Evolutionary conservation across 83 land plant genomes (phyloP).

Genomic region (Picea engelmannii): DNA sequence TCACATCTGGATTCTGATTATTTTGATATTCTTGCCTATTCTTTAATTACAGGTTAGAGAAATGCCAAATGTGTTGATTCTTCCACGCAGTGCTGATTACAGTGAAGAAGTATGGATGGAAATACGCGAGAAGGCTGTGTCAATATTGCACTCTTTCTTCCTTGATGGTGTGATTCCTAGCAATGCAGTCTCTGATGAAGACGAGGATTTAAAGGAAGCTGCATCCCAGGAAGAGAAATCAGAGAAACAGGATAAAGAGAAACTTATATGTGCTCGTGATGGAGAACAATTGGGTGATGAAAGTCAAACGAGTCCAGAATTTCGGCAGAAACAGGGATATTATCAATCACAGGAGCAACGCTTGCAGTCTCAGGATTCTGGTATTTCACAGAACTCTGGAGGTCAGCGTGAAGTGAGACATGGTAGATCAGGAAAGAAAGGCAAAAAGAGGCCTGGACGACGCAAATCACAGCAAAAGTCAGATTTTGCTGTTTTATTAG

Average conservation of each 20-base stretch:
- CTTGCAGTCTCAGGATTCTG: conserved; percentile 49
- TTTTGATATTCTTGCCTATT: neutral
- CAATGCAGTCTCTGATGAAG: conserved; percentile 85
- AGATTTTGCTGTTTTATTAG: conserved; percentile 39
- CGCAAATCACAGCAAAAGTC: conserved; percentile 69
- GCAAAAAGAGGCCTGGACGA: conserved; percentile 83
- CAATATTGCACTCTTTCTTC: conserved; percentile 74
- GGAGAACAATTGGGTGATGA: conserved; percentile 53
- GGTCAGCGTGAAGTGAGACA: conserved; percentile 62
- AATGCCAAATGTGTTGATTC: conserved; percentile 98
- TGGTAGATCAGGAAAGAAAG: conserved; percentile 79
- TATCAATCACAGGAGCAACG: conserved; percentile 46
- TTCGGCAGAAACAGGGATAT: conserved; percentile 47
- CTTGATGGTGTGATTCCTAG: conserved; percentile 80
- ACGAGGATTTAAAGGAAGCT: conserved; percentile 63
- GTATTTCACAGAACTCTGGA: conserved; percentile 38
- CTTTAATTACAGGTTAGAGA: conserved; percentile 73
- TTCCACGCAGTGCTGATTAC: conserved; percentile 98
- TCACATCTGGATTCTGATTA: neutral
- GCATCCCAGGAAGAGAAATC: conserved; percentile 55
- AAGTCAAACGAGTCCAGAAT: conserved; percentile 42
- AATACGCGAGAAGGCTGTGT: conserved; percentile 88
- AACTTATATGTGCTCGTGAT: conserved; percentile 32
- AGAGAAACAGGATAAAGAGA: conserved; percentile 43
- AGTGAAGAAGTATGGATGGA: conserved; percentile 99